Percentiles rank a stretch among this genome's conserved stretches.
These are phyloP conservation scores for Rhodotorula sp. DNA, from an alignment of 1,284 basidiomycete genomes.

Conservation along the genomic window DNA sequence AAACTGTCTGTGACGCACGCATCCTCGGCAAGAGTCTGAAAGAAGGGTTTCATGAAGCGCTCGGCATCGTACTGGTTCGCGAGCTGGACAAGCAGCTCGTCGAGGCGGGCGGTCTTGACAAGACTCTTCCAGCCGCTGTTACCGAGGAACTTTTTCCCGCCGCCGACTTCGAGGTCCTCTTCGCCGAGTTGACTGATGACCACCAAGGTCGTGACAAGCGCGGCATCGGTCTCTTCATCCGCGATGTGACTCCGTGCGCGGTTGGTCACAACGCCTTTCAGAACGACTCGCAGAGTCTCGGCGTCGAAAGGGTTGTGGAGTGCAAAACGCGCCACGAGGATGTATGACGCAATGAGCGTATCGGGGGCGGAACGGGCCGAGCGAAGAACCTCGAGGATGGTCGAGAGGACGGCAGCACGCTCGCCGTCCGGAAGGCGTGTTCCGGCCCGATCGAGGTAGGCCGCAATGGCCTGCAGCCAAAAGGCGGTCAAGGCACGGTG, in stretches of 20 bases:
- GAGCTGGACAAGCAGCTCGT: conserved; percentile 33
- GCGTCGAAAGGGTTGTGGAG: conserved; percentile 61
- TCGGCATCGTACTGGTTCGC: conserved; percentile 36
- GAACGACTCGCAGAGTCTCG: conserved; percentile 60
- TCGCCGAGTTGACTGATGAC: conserved; percentile 51
- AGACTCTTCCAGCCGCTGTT: conserved; percentile 37
- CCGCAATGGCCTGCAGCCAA: conserved; percentile 75
- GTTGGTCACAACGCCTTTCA: conserved; percentile 57
- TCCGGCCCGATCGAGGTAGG: conserved; percentile 62
- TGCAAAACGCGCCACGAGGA: conserved; percentile 66
- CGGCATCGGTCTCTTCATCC: conserved; percentile 49
- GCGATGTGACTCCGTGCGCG: conserved; percentile 51
- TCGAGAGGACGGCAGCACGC: conserved; percentile 48
- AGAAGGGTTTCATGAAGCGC: conserved; percentile 39
- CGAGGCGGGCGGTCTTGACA: conserved; percentile 33
- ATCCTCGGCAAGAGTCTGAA: conserved; percentile 31
- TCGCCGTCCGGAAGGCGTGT: conserved; percentile 39
- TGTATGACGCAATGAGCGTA: conserved; percentile 58
- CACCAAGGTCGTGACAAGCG: conserved; percentile 60
- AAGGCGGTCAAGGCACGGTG: conserved; percentile 80
- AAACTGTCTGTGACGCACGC: conserved; percentile 11
- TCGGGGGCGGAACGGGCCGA: conserved; percentile 30
- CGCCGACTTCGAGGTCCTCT: conserved; percentile 28
- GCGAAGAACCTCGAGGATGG: conserved; percentile 43
- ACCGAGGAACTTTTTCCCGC: conserved; percentile 38